phyloP scores from a whole-genome alignment of 1,139 yeast genomes.

The Candida sp. region DNA sequence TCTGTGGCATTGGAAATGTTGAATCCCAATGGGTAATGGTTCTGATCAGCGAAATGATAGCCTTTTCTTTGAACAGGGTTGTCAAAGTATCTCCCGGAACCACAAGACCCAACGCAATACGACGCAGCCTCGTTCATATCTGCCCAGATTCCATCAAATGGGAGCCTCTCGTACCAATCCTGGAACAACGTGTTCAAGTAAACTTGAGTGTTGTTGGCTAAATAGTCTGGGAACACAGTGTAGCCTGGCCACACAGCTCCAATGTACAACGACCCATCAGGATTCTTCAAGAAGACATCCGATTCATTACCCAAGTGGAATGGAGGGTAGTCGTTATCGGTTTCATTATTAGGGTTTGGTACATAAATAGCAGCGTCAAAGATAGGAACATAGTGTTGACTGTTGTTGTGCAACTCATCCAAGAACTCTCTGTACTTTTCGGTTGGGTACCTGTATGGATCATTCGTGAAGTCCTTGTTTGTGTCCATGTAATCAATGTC shows the following conservation, averaged over 20 bases:
- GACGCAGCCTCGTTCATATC: constrained; percentile 40
- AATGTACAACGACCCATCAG: constrained; percentile 26
- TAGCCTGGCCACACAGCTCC: constrained; percentile 31
- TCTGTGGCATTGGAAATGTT: constrained; percentile 24
- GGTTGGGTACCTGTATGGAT: constrained; percentile 27
- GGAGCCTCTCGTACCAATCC: constrained; percentile 24
- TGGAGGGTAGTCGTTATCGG: constrained; percentile 24
- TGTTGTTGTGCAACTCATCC: constrained; percentile 23
- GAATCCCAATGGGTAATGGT: constrained; percentile 23
- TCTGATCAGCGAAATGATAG: constrained; percentile 19
- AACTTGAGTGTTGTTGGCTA: constrained; percentile 23
- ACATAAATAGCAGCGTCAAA: constrained; percentile 36
- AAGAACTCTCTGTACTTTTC: constrained; percentile 22
- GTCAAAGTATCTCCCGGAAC: constrained; percentile 19
- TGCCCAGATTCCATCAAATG: constrained; percentile 37
- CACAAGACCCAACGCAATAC: constrained; percentile 36
- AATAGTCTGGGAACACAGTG: constrained; percentile 36
- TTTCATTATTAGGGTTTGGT: constrained; percentile 26
- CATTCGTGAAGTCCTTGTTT: constrained; percentile 32
- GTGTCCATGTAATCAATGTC: constrained; percentile 30
- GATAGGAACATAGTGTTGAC: constrained; percentile 34
- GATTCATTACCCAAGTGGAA: constrained; percentile 27
- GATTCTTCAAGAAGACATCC: constrained; percentile 32
- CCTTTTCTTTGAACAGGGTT: constrained; percentile 24
- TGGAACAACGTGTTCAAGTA: constrained; percentile 28